phyloP scores from a whole-genome alignment of 768 basidiomycete genomes.

The Boletus patriciae region DNA sequence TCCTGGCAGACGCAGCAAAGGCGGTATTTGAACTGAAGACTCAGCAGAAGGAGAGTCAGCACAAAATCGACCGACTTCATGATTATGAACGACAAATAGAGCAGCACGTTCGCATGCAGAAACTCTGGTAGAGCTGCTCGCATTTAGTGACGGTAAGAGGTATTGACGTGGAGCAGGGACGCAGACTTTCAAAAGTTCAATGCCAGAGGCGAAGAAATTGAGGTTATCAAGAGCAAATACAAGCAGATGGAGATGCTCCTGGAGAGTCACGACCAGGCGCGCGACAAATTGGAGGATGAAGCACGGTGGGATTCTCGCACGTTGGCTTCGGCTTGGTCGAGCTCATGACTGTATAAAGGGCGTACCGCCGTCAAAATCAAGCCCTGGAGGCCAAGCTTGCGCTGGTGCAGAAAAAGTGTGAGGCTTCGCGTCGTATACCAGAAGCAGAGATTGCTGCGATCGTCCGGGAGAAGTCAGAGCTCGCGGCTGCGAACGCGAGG shows the following conservation, averaged over 20 bases:
- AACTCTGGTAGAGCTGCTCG: constrained; percentile 62
- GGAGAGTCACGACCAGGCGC: constrained; percentile 55
- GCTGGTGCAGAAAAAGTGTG: constrained; percentile 44
- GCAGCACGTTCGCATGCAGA: constrained; percentile 72
- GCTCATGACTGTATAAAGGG: constrained; percentile 36
- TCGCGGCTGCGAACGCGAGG: constrained; percentile 50
- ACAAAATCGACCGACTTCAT: constrained; percentile 74
- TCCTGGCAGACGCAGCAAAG: constrained; percentile 66
- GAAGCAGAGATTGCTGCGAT: constrained; percentile 47
- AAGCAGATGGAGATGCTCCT: constrained; percentile 67
- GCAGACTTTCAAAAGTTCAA: constrained; percentile 71
- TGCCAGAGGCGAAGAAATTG: constrained; percentile 58
- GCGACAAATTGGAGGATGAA: constrained; percentile 53
- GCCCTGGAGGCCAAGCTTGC: constrained; percentile 57
- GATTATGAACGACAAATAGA: constrained; percentile 91
- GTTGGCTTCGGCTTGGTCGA: not conserved
- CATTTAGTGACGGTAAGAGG: not conserved
- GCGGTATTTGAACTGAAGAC: constrained; percentile 74
- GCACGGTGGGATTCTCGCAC: constrained; percentile 47
- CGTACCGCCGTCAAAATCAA: constrained; percentile 59
- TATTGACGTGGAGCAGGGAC: constrained; percentile 51
- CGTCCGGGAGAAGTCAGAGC: constrained; percentile 44
- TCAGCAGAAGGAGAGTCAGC: constrained; percentile 71
- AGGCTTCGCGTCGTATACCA: constrained; percentile 36
- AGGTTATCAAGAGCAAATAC: constrained; percentile 54